phyloP scores from a whole-genome alignment of 495 filamentous ascomycete genomes.

The Penicillium argentinense region DNA sequence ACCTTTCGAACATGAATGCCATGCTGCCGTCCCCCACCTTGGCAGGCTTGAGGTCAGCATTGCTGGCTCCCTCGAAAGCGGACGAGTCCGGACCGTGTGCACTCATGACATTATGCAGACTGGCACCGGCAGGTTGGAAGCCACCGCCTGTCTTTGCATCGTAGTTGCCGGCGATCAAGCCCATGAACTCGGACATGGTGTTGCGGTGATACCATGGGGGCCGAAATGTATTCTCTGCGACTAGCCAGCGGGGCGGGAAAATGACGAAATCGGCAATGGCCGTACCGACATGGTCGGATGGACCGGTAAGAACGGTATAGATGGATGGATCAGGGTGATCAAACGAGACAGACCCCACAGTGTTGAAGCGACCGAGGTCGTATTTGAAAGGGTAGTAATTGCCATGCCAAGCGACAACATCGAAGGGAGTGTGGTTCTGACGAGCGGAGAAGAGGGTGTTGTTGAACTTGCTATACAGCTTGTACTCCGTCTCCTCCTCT shows the following conservation, averaged over 20 bases:
- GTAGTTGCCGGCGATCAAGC: slow-evolving; percentile 62
- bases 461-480: slow-evolving; percentile 74
- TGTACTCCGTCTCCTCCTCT: slow-evolving; percentile 47
- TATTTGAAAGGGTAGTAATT: slow-evolving; percentile 86
- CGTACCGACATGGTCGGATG: slow-evolving; percentile 69
- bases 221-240: slow-evolving; percentile 74
- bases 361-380: slow-evolving; percentile 78
- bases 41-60: slow-evolving; percentile 54
- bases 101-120: slow-evolving; percentile 63
- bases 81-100: slow-evolving; percentile 60
- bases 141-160: slow-evolving; percentile 64
- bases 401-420: slow-evolving; percentile 80
- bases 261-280: slow-evolving; percentile 82
- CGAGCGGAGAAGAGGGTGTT: slow-evolving; percentile 72
- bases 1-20: slow-evolving; percentile 71
- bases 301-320: slow-evolving; percentile 77
- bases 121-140: slow-evolving; percentile 63
- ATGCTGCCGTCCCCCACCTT: slow-evolving; percentile 64
- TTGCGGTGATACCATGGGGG: slow-evolving; percentile 83
- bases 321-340: slow-evolving; percentile 85
- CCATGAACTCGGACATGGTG: slow-evolving; percentile 70
- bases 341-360: slow-evolving; percentile 68
- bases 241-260: slow-evolving; percentile 81
- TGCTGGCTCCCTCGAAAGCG: slow-evolving; percentile 59
- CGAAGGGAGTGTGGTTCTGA: slow-evolving; percentile 76